A percentile compares a stretch with the other conserved stretches of the same genome.
phyloP scores from a whole-genome alignment of 2,329 filamentous ascomycete genomes.

The Byssochlamys sp. region DNA sequence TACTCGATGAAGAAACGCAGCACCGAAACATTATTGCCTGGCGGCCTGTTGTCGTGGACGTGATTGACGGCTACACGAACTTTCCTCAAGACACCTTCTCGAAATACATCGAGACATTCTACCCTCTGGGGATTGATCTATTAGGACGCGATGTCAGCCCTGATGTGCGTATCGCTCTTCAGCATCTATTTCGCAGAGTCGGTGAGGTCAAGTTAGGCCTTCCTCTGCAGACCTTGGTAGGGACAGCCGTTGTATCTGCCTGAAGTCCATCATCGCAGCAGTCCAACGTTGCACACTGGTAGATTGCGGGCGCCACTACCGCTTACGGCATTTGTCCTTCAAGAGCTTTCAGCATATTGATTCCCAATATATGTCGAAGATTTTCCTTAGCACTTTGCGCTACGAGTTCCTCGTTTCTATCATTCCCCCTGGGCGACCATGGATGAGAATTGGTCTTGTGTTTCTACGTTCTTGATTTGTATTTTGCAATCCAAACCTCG shows the following conservation, averaged over 20 bases:
- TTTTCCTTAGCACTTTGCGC: slow-evolving; percentile 4
- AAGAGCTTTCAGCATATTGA: slow-evolving; percentile 1
- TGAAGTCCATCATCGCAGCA: slow-evolving; percentile 28
- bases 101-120: slow-evolving; percentile 71
- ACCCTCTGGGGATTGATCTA: slow-evolving; percentile 74
- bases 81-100: slow-evolving; percentile 75
- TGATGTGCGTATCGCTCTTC: slow-evolving; percentile 69
- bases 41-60: slow-evolving; percentile 93
- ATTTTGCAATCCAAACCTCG: not conserved
- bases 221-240: slow-evolving; percentile 14
- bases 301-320: slow-evolving; percentile 17
- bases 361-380: slow-evolving; percentile 7
- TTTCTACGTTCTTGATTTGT: not conserved
- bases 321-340: not conserved
- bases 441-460: not conserved
- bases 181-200: slow-evolving; percentile 67
- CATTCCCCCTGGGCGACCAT: slow-evolving; percentile 2
- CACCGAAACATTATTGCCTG: slow-evolving; percentile 94
- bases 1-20: slow-evolving; percentile 88
- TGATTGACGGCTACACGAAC: slow-evolving; percentile 80
- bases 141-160: slow-evolving; percentile 69
- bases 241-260: slow-evolving; percentile 20
- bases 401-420: not conserved
- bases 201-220: slow-evolving; percentile 61
- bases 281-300: slow-evolving; percentile 15